A percentile compares a stretch with the other conserved stretches of the same genome.
phyloP scores from a whole-genome alignment of 257 asterid genomes.

The Fraxinus quadrangulata region DNA sequence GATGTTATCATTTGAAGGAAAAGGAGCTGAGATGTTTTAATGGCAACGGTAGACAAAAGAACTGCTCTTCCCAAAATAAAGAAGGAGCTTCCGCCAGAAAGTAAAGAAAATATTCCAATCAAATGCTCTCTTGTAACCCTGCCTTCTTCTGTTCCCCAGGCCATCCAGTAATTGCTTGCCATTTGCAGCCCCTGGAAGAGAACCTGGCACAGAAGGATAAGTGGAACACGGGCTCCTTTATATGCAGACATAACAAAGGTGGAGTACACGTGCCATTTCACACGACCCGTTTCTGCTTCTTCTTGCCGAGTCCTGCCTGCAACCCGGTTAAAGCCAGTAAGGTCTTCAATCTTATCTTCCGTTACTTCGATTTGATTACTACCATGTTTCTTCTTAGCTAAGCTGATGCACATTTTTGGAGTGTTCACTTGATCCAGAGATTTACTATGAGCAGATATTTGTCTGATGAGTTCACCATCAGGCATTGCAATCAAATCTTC shows the following conservation, averaged over 20 bases:
- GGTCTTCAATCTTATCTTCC: slow-evolving; percentile 44
- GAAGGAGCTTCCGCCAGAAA: slow-evolving; percentile 77
- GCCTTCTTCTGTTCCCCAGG: slow-evolving; percentile 74
- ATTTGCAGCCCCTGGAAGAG: slow-evolving; percentile 77
- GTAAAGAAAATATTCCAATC: slow-evolving; percentile 60
- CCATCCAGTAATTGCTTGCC: slow-evolving; percentile 86
- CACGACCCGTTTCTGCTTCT: slow-evolving; percentile 67
- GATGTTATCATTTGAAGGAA: slow-evolving; percentile 61
- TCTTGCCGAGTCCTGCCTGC: slow-evolving; percentile 41
- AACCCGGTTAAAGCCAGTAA: slow-evolving; percentile 34
- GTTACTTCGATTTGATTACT: slow-evolving; percentile 37
- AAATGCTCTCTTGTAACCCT: slow-evolving; percentile 42
- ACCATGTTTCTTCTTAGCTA: slow-evolving; percentile 30
- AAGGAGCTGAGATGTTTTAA: slow-evolving; percentile 67
- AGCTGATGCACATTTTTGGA: slow-evolving; percentile 26
- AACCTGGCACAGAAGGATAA: slow-evolving; percentile 68
- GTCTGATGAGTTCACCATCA: slow-evolving; percentile 59
- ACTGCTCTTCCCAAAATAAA: slow-evolving; percentile 77
- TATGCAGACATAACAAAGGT: slow-evolving; percentile 71
- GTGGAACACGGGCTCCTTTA: slow-evolving; percentile 70
- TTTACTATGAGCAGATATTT: slow-evolving; percentile 62
- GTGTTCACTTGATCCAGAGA: slow-evolving; percentile 58
- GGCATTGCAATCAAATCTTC: slow-evolving; percentile 57
- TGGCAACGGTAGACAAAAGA: slow-evolving; percentile 68
- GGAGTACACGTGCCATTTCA: slow-evolving; percentile 75